phyloP scores from a whole-genome alignment of 2,329 filamentous ascomycete genomes.

The Parasarocladium wereldwijsianum region DNA sequence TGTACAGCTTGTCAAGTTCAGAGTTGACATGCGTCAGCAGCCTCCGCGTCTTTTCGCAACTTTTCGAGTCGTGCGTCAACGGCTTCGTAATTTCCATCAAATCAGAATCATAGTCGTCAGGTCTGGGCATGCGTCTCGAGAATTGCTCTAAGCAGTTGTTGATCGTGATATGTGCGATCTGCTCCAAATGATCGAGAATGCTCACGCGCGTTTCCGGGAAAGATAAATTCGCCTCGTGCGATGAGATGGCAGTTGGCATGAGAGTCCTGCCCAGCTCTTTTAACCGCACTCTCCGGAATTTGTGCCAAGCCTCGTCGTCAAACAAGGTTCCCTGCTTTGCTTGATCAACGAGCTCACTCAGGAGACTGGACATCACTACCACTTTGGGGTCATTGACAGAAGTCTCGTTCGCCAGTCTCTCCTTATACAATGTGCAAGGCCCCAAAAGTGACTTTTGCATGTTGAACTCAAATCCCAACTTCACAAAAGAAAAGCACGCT shows the following conservation, averaged over 20 bases:
- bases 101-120: conserved; percentile 23
- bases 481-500: neutral
- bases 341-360: conserved; percentile 41
- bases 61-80: conserved; percentile 16
- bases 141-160: conserved; percentile 15
- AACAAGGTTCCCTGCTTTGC: conserved; percentile 40
- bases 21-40: conserved; percentile 19
- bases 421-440: conserved; percentile 47
- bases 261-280: conserved; percentile 17
- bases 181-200: conserved; percentile 38
- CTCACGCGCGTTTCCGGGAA: conserved; percentile 44
- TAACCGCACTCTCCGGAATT: conserved; percentile 13
- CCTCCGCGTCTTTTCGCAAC: conserved; percentile 14
- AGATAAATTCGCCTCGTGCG: conserved; percentile 8
- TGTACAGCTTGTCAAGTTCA: conserved; percentile 15
- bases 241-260: conserved; percentile 25
- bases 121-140: conserved; percentile 9
- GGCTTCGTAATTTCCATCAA: conserved; percentile 17
- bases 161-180: conserved; percentile 22
- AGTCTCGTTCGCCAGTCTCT: conserved; percentile 44
- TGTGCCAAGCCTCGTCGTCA: conserved; percentile 22
- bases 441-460: conserved; percentile 44
- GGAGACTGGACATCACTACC: conserved; percentile 33
- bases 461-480: conserved; percentile 28
- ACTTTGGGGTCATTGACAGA: conserved; percentile 29